Conservation (phyloP, 1,284 basidiomycete species). For the Pseudozyma sp. region DNA sequence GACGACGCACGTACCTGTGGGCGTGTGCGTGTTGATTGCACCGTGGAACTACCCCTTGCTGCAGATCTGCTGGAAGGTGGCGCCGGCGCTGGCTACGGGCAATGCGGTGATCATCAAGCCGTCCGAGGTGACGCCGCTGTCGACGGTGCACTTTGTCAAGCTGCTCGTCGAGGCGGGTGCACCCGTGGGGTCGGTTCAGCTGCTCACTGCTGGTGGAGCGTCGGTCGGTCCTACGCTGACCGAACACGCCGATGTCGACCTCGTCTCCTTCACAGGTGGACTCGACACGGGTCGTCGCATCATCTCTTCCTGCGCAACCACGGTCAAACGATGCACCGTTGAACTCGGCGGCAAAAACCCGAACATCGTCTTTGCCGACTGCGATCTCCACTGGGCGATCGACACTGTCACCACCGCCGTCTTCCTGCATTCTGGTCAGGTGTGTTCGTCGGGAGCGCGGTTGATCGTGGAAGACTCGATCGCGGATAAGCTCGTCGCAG, state of each 20-base stretch:
- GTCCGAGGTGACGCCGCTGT: slow-evolving; percentile 68
- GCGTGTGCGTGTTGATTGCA: slow-evolving; percentile 67
- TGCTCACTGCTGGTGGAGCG: slow-evolving; percentile 65
- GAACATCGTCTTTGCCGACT: slow-evolving; percentile 67
- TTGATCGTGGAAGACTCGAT: slow-evolving; percentile 67
- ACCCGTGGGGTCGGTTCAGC: slow-evolving; percentile 57
- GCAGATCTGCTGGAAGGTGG: slow-evolving; percentile 68
- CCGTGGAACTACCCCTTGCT: slow-evolving; percentile 68
- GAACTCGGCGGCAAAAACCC: slow-evolving; percentile 69
- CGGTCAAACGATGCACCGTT: slow-evolving; percentile 66
- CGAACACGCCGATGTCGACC: slow-evolving; percentile 61
- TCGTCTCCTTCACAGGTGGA: slow-evolving; percentile 68
- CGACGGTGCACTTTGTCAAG: slow-evolving; percentile 63
- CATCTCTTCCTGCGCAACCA: slow-evolving; percentile 59
- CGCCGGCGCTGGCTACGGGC: slow-evolving; percentile 66
- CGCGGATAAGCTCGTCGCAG: slow-evolving; percentile 64
- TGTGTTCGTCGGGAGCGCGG: slow-evolving; percentile 66
- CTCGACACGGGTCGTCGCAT: slow-evolving; percentile 64
- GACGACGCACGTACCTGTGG: slow-evolving; percentile 64
- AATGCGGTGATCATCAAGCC: slow-evolving; percentile 68
- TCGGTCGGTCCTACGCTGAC: slow-evolving; percentile 63
- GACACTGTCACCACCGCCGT: slow-evolving; percentile 67
- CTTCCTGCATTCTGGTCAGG: slow-evolving; percentile 68
- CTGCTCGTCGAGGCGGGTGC: slow-evolving; percentile 65
- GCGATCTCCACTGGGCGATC: slow-evolving; percentile 64